A percentile compares a stretch with the other conserved stretches of the same genome.
These are phyloP conservation scores for Psilocybe cubensis DNA, from an alignment of 768 basidiomycete genomes.

Conservation along the genomic window DNA sequence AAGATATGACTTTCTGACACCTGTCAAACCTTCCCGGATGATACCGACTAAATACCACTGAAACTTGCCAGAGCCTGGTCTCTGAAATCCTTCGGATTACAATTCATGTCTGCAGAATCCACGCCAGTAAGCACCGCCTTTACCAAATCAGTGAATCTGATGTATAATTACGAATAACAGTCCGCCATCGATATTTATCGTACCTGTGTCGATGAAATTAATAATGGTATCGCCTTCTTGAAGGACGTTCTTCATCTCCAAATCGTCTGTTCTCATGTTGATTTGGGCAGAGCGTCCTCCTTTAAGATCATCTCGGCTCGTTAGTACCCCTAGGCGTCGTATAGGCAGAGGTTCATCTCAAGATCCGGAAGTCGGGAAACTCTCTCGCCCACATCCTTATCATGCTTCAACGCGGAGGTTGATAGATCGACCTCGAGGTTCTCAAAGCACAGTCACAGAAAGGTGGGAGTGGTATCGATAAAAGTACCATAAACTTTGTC, in stretches of 20 bases:
- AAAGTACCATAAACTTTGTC: background rate
- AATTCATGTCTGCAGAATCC: background rate
- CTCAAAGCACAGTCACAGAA: background rate
- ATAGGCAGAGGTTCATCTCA: background rate
- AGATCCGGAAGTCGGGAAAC: background rate
- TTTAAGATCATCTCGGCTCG: background rate
- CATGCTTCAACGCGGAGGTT: background rate
- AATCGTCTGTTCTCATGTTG: background rate
- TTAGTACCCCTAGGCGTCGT: background rate
- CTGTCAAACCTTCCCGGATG: background rate
- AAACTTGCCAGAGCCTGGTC: no score
- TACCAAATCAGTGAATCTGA: background rate
- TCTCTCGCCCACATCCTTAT: background rate
- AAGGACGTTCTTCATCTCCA: background rate
- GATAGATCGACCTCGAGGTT: background rate
- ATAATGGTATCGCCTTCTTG: no score
- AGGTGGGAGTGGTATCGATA: background rate
- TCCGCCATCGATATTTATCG: background rate
- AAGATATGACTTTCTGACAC: background rate
- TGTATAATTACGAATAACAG: background rate
- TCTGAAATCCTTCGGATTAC: no score
- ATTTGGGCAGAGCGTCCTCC: background rate
- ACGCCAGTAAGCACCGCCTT: background rate
- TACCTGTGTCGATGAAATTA: background rate
- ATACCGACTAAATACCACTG: no score